Evolutionary conservation across 1,139 yeast genomes (phyloP), one percentile per base, ranked within the genome.

Genomic region (Pichia sp.): DNA sequence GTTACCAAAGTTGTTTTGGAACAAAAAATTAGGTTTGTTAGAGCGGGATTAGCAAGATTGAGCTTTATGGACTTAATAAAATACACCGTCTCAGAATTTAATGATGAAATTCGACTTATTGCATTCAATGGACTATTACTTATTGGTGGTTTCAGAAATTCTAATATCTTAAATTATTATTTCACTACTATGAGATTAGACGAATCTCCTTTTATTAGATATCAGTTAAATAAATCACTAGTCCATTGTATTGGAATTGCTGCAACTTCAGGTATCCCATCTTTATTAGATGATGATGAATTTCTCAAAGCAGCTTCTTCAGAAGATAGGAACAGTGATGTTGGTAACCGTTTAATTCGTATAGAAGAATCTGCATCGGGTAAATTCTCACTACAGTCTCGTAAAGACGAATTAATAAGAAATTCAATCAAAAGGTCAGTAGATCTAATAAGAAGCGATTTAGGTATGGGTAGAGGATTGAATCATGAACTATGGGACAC

Each of bases 91-190:
- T 68, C 73, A 0, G 70, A 69, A 16, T 69, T 71, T 51, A 66
- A 74, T 28, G 62, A 69, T 39, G 81, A 78, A 30, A 73, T 87
- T 1, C 65, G 96, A 40, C 59, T 83, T 12, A 74, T 74, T 39
- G 92, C 96, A 0, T 83, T 85, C 59, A 75, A 75, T 45, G 86
- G 90, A 0, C 58, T 92, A 35, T 67, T 90, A 43, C 58, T 76
- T 4, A 67, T 87, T 32, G 97, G 97, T 10, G 97, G 94, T 0
- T 66, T 89, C 49, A 80, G 79, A 48, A 84, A 86, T 56, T 63
- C 68, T 16, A 69, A 71, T 25, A 69, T 87, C 4, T 59, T 87
- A 52, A 68, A 73, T 28, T 86, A 86, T 56, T 77, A 80, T 50
- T 76, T 86, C 54, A 70, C 77, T 39, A 66, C 78, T 0, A 64